phyloP scores from a whole-genome alignment of 2,329 filamentous ascomycete species.

The Purpureocillium takamizusanense region DNA sequence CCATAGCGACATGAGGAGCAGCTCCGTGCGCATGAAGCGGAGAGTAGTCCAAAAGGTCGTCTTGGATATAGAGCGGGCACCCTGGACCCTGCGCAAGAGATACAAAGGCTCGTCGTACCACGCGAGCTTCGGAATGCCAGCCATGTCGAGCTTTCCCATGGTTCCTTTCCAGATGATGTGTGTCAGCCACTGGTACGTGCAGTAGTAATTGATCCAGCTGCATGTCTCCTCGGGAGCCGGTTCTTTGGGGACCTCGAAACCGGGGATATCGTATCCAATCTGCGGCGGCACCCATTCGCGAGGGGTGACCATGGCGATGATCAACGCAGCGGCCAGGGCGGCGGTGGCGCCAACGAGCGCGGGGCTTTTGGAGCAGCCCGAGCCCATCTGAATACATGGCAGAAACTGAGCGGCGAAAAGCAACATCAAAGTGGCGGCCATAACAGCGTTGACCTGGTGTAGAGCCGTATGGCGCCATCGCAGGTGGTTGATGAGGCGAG shows the following conservation, averaged over 20 bases:
- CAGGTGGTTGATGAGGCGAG: conserved; percentile 29
- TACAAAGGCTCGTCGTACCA: conserved; percentile 47
- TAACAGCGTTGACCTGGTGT: conserved; percentile 39
- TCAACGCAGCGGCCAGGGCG: conserved; percentile 25
- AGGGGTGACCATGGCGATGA: conserved; percentile 35
- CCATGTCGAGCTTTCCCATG: conserved; percentile 32
- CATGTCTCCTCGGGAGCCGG: conserved; percentile 43
- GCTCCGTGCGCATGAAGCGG: conserved; percentile 31
- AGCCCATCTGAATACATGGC: conserved; percentile 31
- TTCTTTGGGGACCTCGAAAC: conserved; percentile 24
- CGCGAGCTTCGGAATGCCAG: conserved; percentile 37
- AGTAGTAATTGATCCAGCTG: conserved; percentile 43
- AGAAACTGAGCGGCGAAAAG: conserved; percentile 28
- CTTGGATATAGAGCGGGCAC: conserved; percentile 31
- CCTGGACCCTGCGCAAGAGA: conserved; percentile 32
- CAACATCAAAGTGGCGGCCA: conserved; percentile 26
- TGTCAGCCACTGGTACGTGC: conserved; percentile 42
- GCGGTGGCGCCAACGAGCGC: conserved; percentile 24
- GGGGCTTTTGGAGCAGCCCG: conserved; percentile 18
- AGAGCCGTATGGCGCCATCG: conserved; percentile 36
- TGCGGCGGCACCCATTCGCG: conserved; percentile 40
- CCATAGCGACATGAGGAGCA: conserved; percentile 36
- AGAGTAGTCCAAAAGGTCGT: conserved; percentile 36
- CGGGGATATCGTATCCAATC: conserved; percentile 26
- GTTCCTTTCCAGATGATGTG: conserved; percentile 38